Evolutionary conservation across 2,329 filamentous ascomycete genomes (phyloP).

Genomic region (Clonostachys chloroleuca): DNA sequence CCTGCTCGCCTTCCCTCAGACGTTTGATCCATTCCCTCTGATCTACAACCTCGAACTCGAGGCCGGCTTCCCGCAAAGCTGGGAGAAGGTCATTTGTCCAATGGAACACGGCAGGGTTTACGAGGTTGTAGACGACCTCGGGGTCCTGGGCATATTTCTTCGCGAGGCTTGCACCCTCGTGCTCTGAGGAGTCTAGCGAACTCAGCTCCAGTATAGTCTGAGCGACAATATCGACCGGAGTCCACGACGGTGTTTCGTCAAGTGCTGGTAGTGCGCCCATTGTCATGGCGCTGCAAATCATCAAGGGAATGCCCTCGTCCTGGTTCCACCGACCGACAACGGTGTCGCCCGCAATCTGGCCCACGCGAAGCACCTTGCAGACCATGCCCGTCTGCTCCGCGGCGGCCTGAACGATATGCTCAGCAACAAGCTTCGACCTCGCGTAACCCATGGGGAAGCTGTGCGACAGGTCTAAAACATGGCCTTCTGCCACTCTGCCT

Average conservation of each 20-base stretch:
- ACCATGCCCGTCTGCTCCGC: slow-evolving; percentile 14
- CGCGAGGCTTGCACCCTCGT: background rate
- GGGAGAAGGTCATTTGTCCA: slow-evolving; percentile 48
- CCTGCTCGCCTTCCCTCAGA: slow-evolving; percentile 33
- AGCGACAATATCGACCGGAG: slow-evolving; percentile 34
- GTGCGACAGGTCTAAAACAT: slow-evolving; percentile 21
- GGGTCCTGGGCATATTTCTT: background rate
- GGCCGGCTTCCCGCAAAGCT: slow-evolving; percentile 33
- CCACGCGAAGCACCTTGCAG: slow-evolving; percentile 34
- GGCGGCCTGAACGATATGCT: slow-evolving; percentile 26
- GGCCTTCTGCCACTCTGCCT: slow-evolving; percentile 23
- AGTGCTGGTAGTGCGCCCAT: slow-evolving; percentile 40
- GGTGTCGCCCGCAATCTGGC: slow-evolving; percentile 44
- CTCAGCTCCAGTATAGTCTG: slow-evolving; percentile 25
- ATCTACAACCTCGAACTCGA: slow-evolving; percentile 37
- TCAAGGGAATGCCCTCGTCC: slow-evolving; percentile 46
- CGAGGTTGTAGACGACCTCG: slow-evolving; percentile 37
- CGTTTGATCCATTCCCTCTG: slow-evolving; percentile 35
- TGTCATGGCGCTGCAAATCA: slow-evolving; percentile 39
- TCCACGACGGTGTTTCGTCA: slow-evolving; percentile 34
- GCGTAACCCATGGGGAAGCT: slow-evolving; percentile 38
- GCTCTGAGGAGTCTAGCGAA: slow-evolving; percentile 9
- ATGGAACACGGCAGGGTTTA: slow-evolving; percentile 38
- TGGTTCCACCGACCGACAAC: slow-evolving; percentile 43
- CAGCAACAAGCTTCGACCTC: slow-evolving; percentile 30